phyloP scores from a whole-genome alignment of 352 stramenopile genomes.

The Globisporangium orthogonon region DNA sequence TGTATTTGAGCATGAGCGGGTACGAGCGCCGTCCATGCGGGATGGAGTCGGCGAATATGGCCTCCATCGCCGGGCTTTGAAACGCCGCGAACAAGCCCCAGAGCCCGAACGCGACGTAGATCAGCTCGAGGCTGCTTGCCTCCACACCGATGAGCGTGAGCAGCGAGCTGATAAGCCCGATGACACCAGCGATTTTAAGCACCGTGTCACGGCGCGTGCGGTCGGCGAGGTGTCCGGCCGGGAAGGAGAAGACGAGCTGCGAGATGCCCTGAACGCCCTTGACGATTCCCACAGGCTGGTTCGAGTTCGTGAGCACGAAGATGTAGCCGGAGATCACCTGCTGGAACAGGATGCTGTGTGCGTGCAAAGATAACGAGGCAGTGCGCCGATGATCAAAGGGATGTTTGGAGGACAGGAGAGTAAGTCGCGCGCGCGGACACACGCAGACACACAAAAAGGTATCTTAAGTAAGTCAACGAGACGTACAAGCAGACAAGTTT shows the following conservation, averaged over 20 bases:
- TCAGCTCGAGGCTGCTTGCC: conserved; percentile 30
- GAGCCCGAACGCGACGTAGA: conserved; percentile 61
- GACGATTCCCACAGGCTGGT: conserved; percentile 32
- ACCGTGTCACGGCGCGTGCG: conserved; percentile 43
- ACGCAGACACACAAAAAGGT: too few species aligned
- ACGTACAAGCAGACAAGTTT: too few species aligned
- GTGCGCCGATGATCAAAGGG: too few species aligned
- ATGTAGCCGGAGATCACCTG: conserved; percentile 55
- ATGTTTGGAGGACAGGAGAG: too few species aligned
- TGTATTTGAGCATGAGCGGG: conserved; percentile 73
- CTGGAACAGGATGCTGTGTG: conserved; percentile 53
- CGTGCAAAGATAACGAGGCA: conserved; percentile 15
- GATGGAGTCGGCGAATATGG: conserved; percentile 83
- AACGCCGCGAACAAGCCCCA: conserved; percentile 79
- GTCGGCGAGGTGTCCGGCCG: conserved; percentile 51
- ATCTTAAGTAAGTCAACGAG: too few species aligned
- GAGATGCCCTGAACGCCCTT: conserved; percentile 41
- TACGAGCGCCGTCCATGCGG: conserved; percentile 52
- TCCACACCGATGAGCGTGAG: conserved; percentile 39
- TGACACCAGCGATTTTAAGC: conserved; percentile 24
- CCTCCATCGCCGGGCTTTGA: conserved; percentile 66
- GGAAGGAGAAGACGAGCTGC: conserved; percentile 46
- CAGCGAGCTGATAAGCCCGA: conserved; percentile 30
- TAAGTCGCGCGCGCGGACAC: too few species aligned
- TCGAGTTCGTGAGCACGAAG: conserved; percentile 46